Base-by-base conservation (phyloP, 805 yeast genomes). In the Wickerhamiella cacticola region DNA sequence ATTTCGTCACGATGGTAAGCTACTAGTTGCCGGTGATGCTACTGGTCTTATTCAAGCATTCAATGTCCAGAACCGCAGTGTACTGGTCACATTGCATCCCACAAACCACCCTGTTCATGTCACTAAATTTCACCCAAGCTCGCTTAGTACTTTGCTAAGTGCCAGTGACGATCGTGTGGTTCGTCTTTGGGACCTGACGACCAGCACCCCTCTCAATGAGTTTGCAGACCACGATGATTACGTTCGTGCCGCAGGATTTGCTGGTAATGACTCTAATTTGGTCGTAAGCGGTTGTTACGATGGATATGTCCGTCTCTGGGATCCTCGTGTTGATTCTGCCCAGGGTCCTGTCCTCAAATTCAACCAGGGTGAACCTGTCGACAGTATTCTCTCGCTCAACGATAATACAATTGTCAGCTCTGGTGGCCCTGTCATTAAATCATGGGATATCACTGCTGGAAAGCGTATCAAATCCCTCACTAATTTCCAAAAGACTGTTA, bases 241-340 rank as follows among this genome's bases (percentile, higher is more conserved):
- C 63, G 80, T 92, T 31, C 74, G 98, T 56, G 70, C 89, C 4
- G 94, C 84, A 5, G 72, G 72, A 49, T 85, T 85, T 62, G 74
- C 88, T 31, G 89, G 89, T 2, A 67, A 74, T 3, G 79, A 86
- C 24, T 39, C 42, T n/a, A 83, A 82, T 59, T 68, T 88, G 52
- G 68, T 92, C n/a, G 80, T 82, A 13, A 85, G 96, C 1, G 98
- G 97, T 46, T 87, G 94, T 59, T 92, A 92, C 61, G 98, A 92
- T 64, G 95, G 96, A 8, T 63, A 69, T 22, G 80, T 89, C 3
- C 71, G 97, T 55, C 63, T 92, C 5, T 89, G 81, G 59, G 98
- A 89, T 67, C 75, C 92, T 3, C 74, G 97, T 64, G 67, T 70
- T 12, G 57, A 70, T 2, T 47, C 63, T 12, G 49, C 57, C 3